Conservation (phyloP, 2,329 filamentous ascomycete genomes). For the Dothideomycetes sp. region DNA sequence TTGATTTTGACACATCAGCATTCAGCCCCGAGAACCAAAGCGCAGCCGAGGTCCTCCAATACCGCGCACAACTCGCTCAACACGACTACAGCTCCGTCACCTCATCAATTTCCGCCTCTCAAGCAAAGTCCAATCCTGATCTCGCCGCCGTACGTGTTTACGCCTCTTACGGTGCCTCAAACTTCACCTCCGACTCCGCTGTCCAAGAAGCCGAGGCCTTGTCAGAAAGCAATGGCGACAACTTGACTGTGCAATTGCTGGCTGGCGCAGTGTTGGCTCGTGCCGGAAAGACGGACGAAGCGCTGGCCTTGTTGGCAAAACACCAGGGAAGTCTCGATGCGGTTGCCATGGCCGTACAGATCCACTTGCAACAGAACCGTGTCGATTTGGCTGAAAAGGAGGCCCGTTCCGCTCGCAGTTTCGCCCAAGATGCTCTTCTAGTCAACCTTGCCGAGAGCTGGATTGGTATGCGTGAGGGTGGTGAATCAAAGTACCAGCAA, state of each 20-base stretch:
- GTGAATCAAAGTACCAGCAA: slow-evolving; percentile 91
- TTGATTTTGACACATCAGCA: slow-evolving; percentile 73
- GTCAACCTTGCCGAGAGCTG: slow-evolving; percentile 94
- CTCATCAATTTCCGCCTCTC: slow-evolving; percentile 54
- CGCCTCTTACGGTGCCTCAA: slow-evolving; percentile 48
- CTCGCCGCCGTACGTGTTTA: slow-evolving; percentile 68
- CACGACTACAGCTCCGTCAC: slow-evolving; percentile 68
- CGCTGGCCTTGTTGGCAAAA: slow-evolving; percentile 65
- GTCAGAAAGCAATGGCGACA: slow-evolving; percentile 57
- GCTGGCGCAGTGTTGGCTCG: slow-evolving; percentile 74
- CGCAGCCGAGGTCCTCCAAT: slow-evolving; percentile 65
- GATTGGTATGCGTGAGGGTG: slow-evolving; percentile 85
- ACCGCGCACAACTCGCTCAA: slow-evolving; percentile 75
- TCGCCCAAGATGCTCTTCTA: slow-evolving; percentile 88
- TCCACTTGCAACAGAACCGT: slow-evolving; percentile 84
- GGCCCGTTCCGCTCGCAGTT: slow-evolving; percentile 74
- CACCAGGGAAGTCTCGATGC: slow-evolving; percentile 75
- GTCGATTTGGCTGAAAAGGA: slow-evolving; percentile 86
- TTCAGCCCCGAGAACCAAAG: slow-evolving; percentile 72
- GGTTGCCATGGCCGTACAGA: slow-evolving; percentile 82
- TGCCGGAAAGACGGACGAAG: slow-evolving; percentile 75
- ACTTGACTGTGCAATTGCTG: slow-evolving; percentile 70
- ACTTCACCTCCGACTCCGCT: slow-evolving; percentile 28
- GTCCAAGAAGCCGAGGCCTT: slow-evolving; percentile 59
- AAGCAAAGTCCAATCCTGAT: slow-evolving; percentile 52